Conservation (phyloP, 2,329 filamentous ascomycete species). For the Triangularia setosa region DNA sequence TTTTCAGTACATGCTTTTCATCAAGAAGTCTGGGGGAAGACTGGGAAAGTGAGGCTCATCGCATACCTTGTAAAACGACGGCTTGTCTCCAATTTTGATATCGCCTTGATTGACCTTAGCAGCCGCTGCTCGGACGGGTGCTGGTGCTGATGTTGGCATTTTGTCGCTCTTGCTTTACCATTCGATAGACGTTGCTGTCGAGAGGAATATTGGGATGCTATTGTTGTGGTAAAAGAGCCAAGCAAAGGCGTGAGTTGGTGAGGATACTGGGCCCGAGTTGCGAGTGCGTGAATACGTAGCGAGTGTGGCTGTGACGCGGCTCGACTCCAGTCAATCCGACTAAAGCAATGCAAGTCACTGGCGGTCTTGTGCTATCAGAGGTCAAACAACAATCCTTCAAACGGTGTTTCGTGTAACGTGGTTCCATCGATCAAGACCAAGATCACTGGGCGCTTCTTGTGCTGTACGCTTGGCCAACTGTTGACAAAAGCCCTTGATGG, state of each 20-base stretch:
- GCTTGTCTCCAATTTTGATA: constrained; percentile 5
- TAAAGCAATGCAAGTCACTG: background rate
- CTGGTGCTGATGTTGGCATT: constrained; percentile 19
- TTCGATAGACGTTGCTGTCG: background rate
- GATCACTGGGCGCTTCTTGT: background rate
- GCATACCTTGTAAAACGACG: constrained; percentile 22
- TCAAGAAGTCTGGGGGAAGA: background rate
- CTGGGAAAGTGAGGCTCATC: background rate
- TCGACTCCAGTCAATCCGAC: background rate
- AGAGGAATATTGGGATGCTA: background rate
- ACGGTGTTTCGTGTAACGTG: background rate
- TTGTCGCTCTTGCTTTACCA: background rate
- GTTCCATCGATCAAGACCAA: background rate
- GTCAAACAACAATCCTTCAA: background rate
- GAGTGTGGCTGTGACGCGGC: background rate
- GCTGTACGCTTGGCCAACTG: background rate
- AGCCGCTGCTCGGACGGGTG: constrained; percentile 4
- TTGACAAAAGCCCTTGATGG: background rate
- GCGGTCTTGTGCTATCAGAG: background rate
- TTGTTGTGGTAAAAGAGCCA: background rate
- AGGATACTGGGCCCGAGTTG: background rate
- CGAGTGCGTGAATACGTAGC: background rate
- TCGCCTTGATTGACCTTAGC: constrained; percentile 23
- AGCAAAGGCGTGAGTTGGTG: background rate
- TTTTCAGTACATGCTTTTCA: background rate